Conservation (phyloP, 139 green algal species). For the Spirogloea muscicola region DNA sequence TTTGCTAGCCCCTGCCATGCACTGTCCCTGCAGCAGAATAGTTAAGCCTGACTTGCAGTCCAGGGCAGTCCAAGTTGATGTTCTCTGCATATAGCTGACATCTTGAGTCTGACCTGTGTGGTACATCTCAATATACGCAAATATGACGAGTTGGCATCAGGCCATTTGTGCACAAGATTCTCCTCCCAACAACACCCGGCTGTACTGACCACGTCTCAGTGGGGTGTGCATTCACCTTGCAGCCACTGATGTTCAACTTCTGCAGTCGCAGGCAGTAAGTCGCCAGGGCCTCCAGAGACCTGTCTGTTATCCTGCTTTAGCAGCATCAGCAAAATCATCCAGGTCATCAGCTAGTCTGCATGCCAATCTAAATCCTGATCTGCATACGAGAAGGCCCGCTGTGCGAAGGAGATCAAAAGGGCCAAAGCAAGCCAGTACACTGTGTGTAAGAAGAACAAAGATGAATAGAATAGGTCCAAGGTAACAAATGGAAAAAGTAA, state of each 20-base stretch:
- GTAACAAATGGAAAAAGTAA: no score
- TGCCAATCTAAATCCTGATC: not conserved
- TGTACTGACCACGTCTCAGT: not conserved
- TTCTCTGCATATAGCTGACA: no score
- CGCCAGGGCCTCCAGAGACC: not conserved
- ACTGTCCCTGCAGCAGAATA: no score
- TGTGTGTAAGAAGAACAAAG: no score
- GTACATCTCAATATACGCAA: not conserved
- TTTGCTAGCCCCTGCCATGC: not conserved
- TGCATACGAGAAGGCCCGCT: not conserved
- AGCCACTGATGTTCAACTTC: constrained; percentile 15
- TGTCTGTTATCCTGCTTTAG: constrained; percentile 10
- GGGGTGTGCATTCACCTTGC: not conserved
- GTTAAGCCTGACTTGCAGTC: no score
- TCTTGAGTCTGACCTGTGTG: no score
- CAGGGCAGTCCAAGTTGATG: not conserved
- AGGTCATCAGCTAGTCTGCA: not conserved
- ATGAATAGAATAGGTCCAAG: no score
- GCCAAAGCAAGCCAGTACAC: not conserved
- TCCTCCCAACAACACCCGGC: not conserved
- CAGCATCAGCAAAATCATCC: not conserved
- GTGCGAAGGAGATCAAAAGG: not conserved
- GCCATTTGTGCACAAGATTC: not conserved
- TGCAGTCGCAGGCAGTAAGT: not conserved
- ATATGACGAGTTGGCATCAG: not conserved